Evolutionary conservation across 768 basidiomycete genomes (phyloP), one percentile per base, ranked within the genome.

Genomic region (Paxillus rubicundulus): DNA sequence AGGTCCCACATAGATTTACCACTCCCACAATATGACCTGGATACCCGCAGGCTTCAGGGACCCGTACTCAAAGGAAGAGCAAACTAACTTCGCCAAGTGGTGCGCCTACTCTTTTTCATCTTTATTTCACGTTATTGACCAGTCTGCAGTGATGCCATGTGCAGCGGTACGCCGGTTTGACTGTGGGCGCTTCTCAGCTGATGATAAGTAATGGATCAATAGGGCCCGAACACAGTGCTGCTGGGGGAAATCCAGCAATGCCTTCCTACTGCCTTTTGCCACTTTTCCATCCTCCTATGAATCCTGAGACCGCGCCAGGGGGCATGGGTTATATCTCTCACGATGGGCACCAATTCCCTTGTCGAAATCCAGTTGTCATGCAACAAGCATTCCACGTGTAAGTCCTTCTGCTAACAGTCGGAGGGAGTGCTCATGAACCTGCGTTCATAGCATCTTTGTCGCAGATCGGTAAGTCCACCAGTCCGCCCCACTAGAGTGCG

Each of bases 371-470:
- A 1, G 70, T 70, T 1, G 68, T 76, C 9, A 62, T 79, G 63
- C 77, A 76, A 17, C 81, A 78, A 56, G 73, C 83, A 0, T 84
- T 77, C 67, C 82, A 85, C 61, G 81, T 85, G 81, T 84, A 63
- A 53, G 82, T 72, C 2, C 3, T 13, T 28, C n/a, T 9, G 16
- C 40, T 51, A 28, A 57, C 58, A 43, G 49, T 40, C 36, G 20
- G 32, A 50, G 33, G 53, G 3, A 18, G 56, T 41, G 28, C 17
- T 4, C 24, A 24, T 17, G 36, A 1, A 27, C 14, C 7, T 28
- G 41, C 9, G 27, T 40, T 30, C 54, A 44, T 14, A 80, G 79
- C 8, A 77, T 81, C n/a, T 83, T 82, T 44, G 78, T 81, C 17
- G 77, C 78, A 53, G 82, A 82, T 50, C 73, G 67, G 79, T 79